These are phyloP conservation scores for Aspergillus ruber DNA, from an alignment of 2,329 filamentous ascomycete species.

Conservation along the genomic window DNA sequence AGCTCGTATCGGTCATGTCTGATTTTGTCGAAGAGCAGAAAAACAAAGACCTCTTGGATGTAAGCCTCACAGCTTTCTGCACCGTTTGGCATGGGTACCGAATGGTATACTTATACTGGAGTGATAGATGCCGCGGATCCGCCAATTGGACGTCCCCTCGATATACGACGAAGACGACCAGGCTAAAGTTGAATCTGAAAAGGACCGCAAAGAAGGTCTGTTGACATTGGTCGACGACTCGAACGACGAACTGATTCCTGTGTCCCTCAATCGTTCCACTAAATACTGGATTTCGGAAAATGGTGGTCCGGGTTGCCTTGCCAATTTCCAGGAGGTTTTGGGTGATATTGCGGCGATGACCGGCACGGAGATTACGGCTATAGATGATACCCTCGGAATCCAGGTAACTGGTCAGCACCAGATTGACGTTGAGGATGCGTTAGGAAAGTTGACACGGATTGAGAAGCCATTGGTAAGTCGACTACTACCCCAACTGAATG, in stretches of 20 bases:
- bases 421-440: constrained; percentile 21
- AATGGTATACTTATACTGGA: background rate
- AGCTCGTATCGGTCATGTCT: constrained; percentile 12
- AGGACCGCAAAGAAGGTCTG: constrained; percentile 4
- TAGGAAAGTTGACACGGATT: constrained; percentile 21
- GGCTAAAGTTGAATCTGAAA: background rate
- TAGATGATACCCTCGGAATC: constrained; percentile 16
- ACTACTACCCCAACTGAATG: background rate
- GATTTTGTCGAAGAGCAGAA: constrained; percentile 23
- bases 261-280: constrained; percentile 4
- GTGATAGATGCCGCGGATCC: constrained; percentile 20
- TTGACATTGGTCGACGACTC: constrained; percentile 10
- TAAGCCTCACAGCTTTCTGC: constrained; percentile 8
- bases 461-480: constrained; percentile 23
- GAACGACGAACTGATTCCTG: constrained; percentile 10
- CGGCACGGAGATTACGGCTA: constrained; percentile 19
- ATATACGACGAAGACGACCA: constrained; percentile 3
- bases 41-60: constrained; percentile 27
- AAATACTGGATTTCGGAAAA: constrained; percentile 19
- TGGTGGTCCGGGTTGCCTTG: constrained; percentile 19
- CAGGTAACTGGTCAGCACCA: constrained; percentile 17
- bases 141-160: constrained; percentile 17
- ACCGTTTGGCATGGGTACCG: background rate
- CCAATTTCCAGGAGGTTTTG: constrained; percentile 14
- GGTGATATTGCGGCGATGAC: constrained; percentile 18